Evolutionary conservation across 2,329 filamentous ascomycete genomes (phyloP).

Genomic region (Sordariomycetes sp.): DNA sequence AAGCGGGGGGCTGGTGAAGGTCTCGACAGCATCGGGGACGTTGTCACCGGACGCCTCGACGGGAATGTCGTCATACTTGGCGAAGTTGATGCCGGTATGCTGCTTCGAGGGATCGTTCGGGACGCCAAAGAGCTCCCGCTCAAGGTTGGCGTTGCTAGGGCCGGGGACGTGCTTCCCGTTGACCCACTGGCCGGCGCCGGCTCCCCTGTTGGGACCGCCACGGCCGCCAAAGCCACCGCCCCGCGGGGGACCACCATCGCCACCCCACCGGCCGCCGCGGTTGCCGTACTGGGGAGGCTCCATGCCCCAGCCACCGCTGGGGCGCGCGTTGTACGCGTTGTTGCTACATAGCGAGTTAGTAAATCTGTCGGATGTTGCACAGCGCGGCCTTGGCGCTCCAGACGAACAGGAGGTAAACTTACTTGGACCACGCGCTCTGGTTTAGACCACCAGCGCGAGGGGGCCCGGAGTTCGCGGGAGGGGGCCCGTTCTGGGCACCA

Average conservation of each 20-base stretch:
- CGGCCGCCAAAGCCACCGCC: conserved; percentile 22
- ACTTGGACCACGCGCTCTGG: conserved; percentile 52
- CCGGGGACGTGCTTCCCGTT: conserved; percentile 95
- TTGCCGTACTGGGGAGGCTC: conserved; percentile 10
- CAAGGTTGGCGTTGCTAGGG: conserved; percentile 72
- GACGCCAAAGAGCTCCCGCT: conserved; percentile 90
- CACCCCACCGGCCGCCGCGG: conserved; percentile 19
- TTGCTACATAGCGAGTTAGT: conserved; percentile 19
- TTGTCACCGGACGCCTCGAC: conserved; percentile 92
- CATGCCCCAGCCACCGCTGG: conserved; percentile 10
- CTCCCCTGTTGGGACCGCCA: conserved; percentile 44
- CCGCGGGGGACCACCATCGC: conserved; percentile 21
- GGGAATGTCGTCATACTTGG: conserved; percentile 99
- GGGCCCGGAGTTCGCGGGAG: conserved; percentile 23
- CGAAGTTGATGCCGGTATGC: conserved; percentile 98
- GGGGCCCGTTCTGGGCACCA: conserved; percentile 10
- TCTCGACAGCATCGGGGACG: conserved; percentile 80
- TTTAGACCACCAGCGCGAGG: conserved; percentile 35
- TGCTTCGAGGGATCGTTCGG: conserved; percentile 89
- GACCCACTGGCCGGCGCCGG: conserved; percentile 89
- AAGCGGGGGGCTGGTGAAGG: conserved; percentile 88
- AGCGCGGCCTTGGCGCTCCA: neutral
- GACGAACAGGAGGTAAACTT: conserved; percentile 17
- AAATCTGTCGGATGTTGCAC: neutral
- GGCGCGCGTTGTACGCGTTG: conserved; percentile 29